A percentile compares a stretch with the other conserved stretches of the same genome.
These are phyloP conservation scores for Saprolegnia diclina DNA, from an alignment of 352 stramenopile genomes.

Conservation along the genomic window DNA sequence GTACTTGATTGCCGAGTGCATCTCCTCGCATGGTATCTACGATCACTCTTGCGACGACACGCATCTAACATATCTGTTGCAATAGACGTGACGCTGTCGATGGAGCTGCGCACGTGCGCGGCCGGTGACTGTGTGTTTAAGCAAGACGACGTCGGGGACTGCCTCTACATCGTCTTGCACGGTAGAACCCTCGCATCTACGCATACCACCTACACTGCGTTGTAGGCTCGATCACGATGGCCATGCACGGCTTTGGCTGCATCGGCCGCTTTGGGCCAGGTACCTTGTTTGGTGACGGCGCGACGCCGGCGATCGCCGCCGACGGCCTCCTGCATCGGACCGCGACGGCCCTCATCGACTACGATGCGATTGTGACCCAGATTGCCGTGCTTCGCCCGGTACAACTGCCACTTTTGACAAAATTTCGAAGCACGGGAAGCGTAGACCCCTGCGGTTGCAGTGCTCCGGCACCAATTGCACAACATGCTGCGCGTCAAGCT, in stretches of 20 bases:
- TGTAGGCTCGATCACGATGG: not conserved
- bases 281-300: not conserved
- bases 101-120: not conserved
- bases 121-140: not conserved
- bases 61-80: no score
- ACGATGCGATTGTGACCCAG: not conserved
- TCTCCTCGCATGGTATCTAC: not conserved
- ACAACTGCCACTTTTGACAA: no score
- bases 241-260: not conserved
- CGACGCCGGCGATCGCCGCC: not conserved
- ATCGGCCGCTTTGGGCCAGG: not conserved
- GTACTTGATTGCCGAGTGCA: not conserved
- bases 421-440: no score
- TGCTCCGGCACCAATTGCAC: not conserved
- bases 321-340: not conserved
- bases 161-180: not conserved
- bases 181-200: not conserved
- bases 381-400: not conserved
- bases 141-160: not conserved
- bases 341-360: not conserved
- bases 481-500: slow-evolving; percentile 1
- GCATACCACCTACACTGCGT: not conserved
- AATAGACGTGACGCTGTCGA: not conserved
- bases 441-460: not conserved
- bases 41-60: not conserved